Conservation (phyloP, 2,329 filamentous ascomycete genomes). For the Xylariaceae sp. region DNA sequence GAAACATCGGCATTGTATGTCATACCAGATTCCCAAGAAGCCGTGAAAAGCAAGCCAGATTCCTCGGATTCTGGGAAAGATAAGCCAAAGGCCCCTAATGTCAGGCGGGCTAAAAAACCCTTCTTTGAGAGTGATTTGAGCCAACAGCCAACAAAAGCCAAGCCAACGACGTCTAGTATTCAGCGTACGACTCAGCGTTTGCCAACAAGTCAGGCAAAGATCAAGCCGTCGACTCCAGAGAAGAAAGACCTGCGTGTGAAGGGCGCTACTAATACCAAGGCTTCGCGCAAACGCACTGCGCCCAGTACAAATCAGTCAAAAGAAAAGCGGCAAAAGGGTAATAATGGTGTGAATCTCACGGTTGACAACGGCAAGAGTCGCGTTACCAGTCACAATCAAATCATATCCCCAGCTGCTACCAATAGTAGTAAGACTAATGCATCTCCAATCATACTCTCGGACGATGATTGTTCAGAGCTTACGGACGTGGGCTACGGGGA, state of each 20-base stretch:
- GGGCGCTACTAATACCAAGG: not conserved
- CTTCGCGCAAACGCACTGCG: not conserved
- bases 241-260: not conserved
- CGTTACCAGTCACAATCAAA: not conserved
- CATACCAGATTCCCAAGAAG: slow-evolving; percentile 2
- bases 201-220: not conserved
- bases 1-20: not conserved
- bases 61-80: not conserved
- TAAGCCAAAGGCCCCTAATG: not conserved
- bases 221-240: not conserved
- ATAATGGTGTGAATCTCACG: not conserved
- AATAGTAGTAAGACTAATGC: not conserved
- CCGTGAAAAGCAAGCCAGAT: not conserved
- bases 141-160: not conserved
- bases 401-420: not conserved
- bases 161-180: not conserved
- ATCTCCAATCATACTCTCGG: not conserved
- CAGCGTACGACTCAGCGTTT: not conserved
- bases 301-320: not conserved
- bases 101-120: slow-evolving; percentile 11
- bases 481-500: not conserved
- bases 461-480: not conserved
- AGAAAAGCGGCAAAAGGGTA: not conserved
- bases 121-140: not conserved
- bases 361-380: not conserved